Percentiles rank a stretch among this genome's conserved stretches.
Evolutionary conservation across 73 alveolate species (phyloP).

Genomic region (Paramecium pentaurelia): DNA sequence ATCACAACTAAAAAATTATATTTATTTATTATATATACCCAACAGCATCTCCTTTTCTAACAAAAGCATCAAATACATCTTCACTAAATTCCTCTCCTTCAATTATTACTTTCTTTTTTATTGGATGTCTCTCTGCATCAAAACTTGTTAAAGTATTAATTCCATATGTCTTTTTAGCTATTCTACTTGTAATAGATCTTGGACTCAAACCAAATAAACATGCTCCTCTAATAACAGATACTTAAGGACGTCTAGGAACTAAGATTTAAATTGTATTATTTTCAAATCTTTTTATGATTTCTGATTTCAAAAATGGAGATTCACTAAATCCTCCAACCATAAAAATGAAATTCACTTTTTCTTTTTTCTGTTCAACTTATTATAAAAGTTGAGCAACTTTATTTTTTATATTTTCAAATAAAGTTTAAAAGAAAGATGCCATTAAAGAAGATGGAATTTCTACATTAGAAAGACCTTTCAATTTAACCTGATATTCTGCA

Average conservation of each 20-base stretch:
- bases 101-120: slow-evolving; percentile 92
- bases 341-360: slow-evolving; percentile 89
- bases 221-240: slow-evolving; percentile 98
- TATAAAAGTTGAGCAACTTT: slow-evolving; percentile 86
- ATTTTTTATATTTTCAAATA: slow-evolving; percentile 89
- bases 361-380: slow-evolving; percentile 83
- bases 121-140: slow-evolving; percentile 97
- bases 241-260: slow-evolving; percentile 98
- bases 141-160: slow-evolving; percentile 96
- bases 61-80: slow-evolving; percentile 98
- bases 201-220: slow-evolving; percentile 97
- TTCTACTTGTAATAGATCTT: slow-evolving; percentile 91
- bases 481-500: slow-evolving; percentile 84
- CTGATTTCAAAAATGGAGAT: slow-evolving; percentile 93
- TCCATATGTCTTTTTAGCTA: slow-evolving; percentile 97
- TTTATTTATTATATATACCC: slow-evolving; percentile 52
- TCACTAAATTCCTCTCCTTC: slow-evolving; percentile 99
- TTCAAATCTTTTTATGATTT: slow-evolving; percentile 90
- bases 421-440: slow-evolving; percentile 92
- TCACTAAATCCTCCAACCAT: slow-evolving; percentile 99
- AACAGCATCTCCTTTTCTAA: slow-evolving; percentile 91
- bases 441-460: slow-evolving; percentile 93
- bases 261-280: slow-evolving; percentile 84
- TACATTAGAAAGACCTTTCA: slow-evolving; percentile 89
- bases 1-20: slow-evolving; percentile 67